phyloP scores from a whole-genome alignment of 352 stramenopile genomes.

The Globisporangium lucens region DNA sequence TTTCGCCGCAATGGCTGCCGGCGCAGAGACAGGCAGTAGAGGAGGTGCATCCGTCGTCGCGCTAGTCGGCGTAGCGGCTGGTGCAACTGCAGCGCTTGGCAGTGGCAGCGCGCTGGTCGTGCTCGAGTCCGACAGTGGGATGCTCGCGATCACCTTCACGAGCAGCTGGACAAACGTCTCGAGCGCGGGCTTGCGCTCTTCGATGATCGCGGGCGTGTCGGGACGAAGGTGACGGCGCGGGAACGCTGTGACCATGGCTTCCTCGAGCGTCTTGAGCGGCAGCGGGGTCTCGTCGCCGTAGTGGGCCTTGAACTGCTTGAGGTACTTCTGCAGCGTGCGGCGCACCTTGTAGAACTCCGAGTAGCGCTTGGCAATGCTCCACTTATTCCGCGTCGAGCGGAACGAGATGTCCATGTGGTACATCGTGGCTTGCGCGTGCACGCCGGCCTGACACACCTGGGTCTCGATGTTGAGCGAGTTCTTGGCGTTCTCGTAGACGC shows the following conservation, averaged over 20 bases:
- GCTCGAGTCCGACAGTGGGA: conserved; percentile 45
- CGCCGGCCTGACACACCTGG: conserved; percentile 50
- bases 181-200: conserved; percentile 59
- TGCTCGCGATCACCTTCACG: conserved; percentile 78
- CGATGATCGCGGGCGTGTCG: conserved; percentile 75
- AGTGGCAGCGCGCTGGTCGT: conserved; percentile 1
- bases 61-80: not conserved
- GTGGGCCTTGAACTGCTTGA: conserved; percentile 61
- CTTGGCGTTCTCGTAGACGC: conserved; percentile 73
- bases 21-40: not conserved
- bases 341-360: conserved; percentile 81
- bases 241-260: conserved; percentile 49
- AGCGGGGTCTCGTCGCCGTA: conserved; percentile 14
- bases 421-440: conserved; percentile 62
- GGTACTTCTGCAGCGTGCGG: conserved; percentile 53
- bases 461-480: conserved; percentile 80
- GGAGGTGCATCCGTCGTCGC: not conserved
- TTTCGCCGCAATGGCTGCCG: conserved; percentile 3
- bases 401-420: conserved; percentile 89
- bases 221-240: conserved; percentile 67
- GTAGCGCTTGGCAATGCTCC: conserved; percentile 85
- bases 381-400: conserved; percentile 80
- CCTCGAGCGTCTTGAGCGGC: conserved; percentile 50
- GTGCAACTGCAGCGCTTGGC: conserved; percentile 15
- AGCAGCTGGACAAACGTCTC: conserved; percentile 80